Evolutionary conservation across 1,284 basidiomycete species (phyloP).

Genomic region (Ustilago trichophora): DNA sequence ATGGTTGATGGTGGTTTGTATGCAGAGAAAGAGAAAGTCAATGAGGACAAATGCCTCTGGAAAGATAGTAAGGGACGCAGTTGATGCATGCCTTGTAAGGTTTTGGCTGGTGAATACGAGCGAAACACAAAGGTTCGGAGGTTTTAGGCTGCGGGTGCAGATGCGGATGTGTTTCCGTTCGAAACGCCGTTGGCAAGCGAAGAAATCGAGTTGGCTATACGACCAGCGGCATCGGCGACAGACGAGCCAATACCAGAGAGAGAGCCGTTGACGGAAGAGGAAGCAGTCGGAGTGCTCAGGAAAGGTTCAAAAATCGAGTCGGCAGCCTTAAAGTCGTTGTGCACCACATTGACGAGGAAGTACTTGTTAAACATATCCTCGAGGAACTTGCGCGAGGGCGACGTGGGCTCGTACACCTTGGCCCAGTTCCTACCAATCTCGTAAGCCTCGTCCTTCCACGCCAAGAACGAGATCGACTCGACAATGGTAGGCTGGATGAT

Average conservation of each 20-base stretch:
- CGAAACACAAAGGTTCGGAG: background rate
- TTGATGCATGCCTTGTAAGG: constrained; percentile 29
- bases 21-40: background rate
- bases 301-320: constrained; percentile 64
- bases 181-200: constrained; percentile 27
- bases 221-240: constrained; percentile 19
- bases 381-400: constrained; percentile 52
- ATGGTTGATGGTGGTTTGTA: background rate
- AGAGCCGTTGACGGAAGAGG: constrained; percentile 9
- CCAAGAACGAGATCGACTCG: constrained; percentile 71
- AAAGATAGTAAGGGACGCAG: constrained; percentile 15
- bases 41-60: background rate
- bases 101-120: background rate
- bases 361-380: constrained; percentile 57
- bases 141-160: constrained; percentile 16
- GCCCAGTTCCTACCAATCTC: constrained; percentile 66
- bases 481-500: constrained; percentile 98
- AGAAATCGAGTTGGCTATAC: constrained; percentile 16
- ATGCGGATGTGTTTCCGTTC: constrained; percentile 22
- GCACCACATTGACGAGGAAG: constrained; percentile 65
- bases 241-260: constrained; percentile 18
- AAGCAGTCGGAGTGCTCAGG: constrained; percentile 25
- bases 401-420: constrained; percentile 53
- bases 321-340: constrained; percentile 63
- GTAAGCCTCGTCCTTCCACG: constrained; percentile 67